Evolutionary conservation across 2,329 filamentous ascomycete species (phyloP), one percentile per base, ranked within the genome.

Genomic region (Clarireedia sp.): DNA sequence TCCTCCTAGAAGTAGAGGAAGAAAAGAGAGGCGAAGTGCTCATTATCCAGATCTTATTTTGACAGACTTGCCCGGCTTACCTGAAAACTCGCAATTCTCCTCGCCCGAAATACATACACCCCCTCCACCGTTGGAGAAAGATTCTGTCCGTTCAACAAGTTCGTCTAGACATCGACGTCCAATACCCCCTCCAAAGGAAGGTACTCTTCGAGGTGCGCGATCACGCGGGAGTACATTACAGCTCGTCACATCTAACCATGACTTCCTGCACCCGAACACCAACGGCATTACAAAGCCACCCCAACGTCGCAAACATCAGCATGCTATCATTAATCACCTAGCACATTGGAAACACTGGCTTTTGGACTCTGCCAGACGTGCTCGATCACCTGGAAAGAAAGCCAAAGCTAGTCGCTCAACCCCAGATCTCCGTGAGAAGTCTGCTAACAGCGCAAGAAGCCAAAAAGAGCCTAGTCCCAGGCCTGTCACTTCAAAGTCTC

Each of bases 211-310:
- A 62, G 84, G 83, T 60, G 83, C 87, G 57, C 78, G 86, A 63
- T 87, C 88, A 62, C 79, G 89, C 58, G 87, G 89, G 44, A 96
- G 90, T 62, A 94, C 90, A 60, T 78, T 96, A 33, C 90, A 96
- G 67, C 81, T 95, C 4, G 90, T 95, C 9, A 83, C 82, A 14
- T 79, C 75, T 40, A 85, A 86, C 61, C 79, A 81, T 21, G 82
- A 86, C 60, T 70, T 86, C 7, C 72, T 84, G 16, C 74, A 75
- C 47, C 70, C 74, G n/a, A 78, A 79, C 61, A 54, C 60, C n/a
- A 68, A 67, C 55, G 66, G 64, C 19, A 54, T 44, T 17, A 48
- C 55, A 37, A 49, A 54, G 43, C 58, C 61, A 48, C 58, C 61
- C 56, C 74, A 76, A 44, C 71, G 74, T 51, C 78, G 79, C 41